Base-by-base conservation (phyloP, 208 protist genomes). In the Lotmaria passim region DNA sequence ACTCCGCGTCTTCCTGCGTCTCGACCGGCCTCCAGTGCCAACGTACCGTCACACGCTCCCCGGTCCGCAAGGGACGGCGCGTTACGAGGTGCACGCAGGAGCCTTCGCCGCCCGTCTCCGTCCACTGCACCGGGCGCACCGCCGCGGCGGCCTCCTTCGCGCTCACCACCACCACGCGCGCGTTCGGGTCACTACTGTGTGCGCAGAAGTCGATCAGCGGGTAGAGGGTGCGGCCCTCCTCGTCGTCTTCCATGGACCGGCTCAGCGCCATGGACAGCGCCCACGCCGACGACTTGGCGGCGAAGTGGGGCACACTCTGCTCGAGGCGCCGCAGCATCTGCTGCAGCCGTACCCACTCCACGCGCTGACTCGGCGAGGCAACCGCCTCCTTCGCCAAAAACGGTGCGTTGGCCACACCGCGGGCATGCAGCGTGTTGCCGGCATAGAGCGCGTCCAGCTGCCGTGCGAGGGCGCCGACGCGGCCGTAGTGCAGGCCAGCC, bases 151-250 rank as follows among this genome's bases (percentile, higher is more conserved):
- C 33, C 8, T 67, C 19, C 8, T 77, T 46, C 17, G 64, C 53
- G 21, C 33, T 51, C 7, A 74, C 51, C 7, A 74, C 51, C 36
- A 63, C 62, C 47, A 81, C 26, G 51, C 43, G 23, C 11, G 87
- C 65, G 66, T 91, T 94, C 5, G 91, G 86, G 10, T 65, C 44
- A 68, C 69, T 83, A 70, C 81, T 90, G 73, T 94, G 91, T 8
- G 78, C 53, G 78, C 81, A 92, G 46, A 96, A 93, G 75, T 96
- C 91, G 63, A 96, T 84, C 23, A 96, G 65, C 46, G 91, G 91
- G 52, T 87, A 87, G 44, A 96, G 47, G 3, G 76, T 79, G 23
- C 87, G 78, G 21, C 69, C 80, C n/a, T 82, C 82, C 12, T 71
- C 59, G 66, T 88, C 82, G 68, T 87, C 74, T 15, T 81, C 68